Base-by-base conservation (phyloP, 2,329 filamentous ascomycete genomes). In the Pseudogymnoascus sp. region DNA sequence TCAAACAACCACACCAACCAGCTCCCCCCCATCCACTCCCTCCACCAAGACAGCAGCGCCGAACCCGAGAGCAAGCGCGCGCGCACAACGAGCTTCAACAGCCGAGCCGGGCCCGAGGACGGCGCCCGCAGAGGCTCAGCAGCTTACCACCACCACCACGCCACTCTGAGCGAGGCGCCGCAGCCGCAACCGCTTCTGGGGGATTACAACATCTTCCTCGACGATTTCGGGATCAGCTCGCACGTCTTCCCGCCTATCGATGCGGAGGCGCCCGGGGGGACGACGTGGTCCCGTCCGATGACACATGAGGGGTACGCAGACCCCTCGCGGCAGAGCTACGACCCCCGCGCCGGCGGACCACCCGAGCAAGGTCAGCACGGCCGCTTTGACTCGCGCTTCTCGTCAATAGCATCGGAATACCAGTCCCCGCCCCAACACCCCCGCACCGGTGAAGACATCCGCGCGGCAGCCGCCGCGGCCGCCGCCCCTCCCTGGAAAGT, bases 201-300 rank as follows among this genome's bases (percentile, higher is more conserved):
- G 62, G 81, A 83, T 65, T 85, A 85, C 65, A 82, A 84, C 63
- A 71, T 84, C 10, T 85, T 86, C 63, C 72, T 85, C 60, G 83
- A 85, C 68, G 82, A 85, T 59, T 82, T 82, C 65, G 75, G 76
- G 8, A 74, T 79, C 48, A 35, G 48, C 3, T 35, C 25, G 48
- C 48, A 55, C 13, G 48, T 55, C 13, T 55, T 55, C 15, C 48
- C 48, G 25, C 48, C 48, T 0, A 55, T 55, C 13, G 48, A 55
- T 35, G 31, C 48, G 25, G 48, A 55, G 15, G 48, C 13, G 25
- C 25, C 10, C 1, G 48, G 13, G 13, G 48, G 25, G 27, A 18
- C 25, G 31, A 31, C 31, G 31, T 55, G 48, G 58, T 9, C 36
- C 3, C 27, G 58, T 4, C 31, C 58, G 33, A 36, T 15, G 13